Evolutionary conservation across 1,284 basidiomycete genomes (phyloP), one percentile per base, ranked within the genome.

Genomic region (Trametes versicolor): DNA sequence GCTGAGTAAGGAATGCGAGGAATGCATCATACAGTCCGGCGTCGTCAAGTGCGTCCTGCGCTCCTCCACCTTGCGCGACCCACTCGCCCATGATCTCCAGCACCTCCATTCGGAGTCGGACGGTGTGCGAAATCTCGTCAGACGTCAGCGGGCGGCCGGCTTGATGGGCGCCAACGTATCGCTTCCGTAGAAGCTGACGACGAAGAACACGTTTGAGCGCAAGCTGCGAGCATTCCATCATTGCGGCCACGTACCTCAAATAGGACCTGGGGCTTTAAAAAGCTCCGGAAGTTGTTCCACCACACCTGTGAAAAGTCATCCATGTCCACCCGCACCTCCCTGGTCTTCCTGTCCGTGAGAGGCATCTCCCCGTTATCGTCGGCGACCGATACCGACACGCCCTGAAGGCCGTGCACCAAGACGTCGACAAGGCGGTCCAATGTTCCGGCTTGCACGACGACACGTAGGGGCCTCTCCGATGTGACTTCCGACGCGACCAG

Each of bases 361-460:
- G 91, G 87, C 79, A 91, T 91, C 74, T 94, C 91, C 0, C 93
- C 93, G 70, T 92, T 93, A 73, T 94, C 93, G 68, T 95, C 93
- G 1, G 92, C 86, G 2, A 93, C 89, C 0, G 90, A 88, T 0
- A 93, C 90, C 0, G 88, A 88, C 1, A 94, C 86, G 39, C 89
- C 89, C 55, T 88, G 87, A n/a, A 95, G 78, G 2, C 93, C 93
- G 72, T 90, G 88, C 0, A 92, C 86, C 17, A 95, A 82, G 13
- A 93, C 83, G 53, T 90, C 86, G 9, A 94, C 89, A 4, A 95
- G 80, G 23, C 85, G 82, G 64, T 91, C 89, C 8, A 94, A 78
- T 0, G 92, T 92, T 4, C 92, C 93, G 7, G 90, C 90, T 70
- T 91, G 87, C 12, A 95, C 89, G 7, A 91, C 78, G 0, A 93